Evolutionary conservation across 495 filamentous ascomycete species (phyloP).

Genomic region (Podospora pseudopauciseta): DNA sequence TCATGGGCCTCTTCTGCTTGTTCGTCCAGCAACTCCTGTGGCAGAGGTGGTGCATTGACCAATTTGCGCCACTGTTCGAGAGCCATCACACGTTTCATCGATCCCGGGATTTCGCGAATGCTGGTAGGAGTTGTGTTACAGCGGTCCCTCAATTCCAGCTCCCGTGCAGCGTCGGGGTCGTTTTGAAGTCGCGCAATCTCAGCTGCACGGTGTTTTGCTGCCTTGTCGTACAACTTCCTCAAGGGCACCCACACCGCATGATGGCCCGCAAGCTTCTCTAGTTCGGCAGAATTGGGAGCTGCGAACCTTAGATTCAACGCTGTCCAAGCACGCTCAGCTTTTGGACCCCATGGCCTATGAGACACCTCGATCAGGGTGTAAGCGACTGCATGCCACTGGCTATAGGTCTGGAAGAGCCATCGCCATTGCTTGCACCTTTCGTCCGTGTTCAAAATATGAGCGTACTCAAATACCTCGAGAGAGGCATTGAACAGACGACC

Average conservation of each 20-base stretch:
- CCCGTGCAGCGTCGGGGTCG: constrained; percentile 39
- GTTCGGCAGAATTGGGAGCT: constrained; percentile 49
- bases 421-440: constrained; percentile 61
- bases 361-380: constrained; percentile 75
- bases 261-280: constrained; percentile 46
- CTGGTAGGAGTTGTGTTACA: constrained; percentile 31
- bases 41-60: constrained; percentile 36
- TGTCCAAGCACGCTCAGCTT: constrained; percentile 78
- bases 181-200: constrained; percentile 44
- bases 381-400: constrained; percentile 78
- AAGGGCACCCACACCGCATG: constrained; percentile 73
- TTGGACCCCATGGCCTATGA: constrained; percentile 59
- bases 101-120: constrained; percentile 39
- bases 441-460: constrained; percentile 58
- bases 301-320: constrained; percentile 62
- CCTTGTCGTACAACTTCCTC: constrained; percentile 66
- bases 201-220: constrained; percentile 50
- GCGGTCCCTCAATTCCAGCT: constrained; percentile 42
- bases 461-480: constrained; percentile 74
- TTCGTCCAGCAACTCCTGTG: constrained; percentile 3
- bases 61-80: constrained; percentile 46
- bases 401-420: constrained; percentile 80
- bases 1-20: constrained; percentile 11
- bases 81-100: constrained; percentile 34
- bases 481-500: constrained; percentile 71